These are phyloP conservation scores for Tolypocladium capitatum DNA, from an alignment of 2,329 filamentous ascomycete genomes.

Conservation along the genomic window DNA sequence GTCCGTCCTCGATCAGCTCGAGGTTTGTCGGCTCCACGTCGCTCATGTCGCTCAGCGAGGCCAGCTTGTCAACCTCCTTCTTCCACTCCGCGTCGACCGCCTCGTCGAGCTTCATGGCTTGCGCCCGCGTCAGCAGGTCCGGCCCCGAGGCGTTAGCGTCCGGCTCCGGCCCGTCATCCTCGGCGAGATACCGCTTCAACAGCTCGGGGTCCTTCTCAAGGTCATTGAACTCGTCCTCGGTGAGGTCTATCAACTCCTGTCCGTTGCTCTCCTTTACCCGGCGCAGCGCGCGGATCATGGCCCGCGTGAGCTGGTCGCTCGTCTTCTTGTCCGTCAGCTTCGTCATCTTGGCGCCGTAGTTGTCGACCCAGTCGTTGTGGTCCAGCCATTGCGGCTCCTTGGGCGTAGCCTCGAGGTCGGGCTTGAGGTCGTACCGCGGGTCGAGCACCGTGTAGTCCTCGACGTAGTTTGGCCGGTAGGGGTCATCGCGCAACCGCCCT, in stretches of 20 bases:
- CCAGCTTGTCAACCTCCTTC: conserved; percentile 23
- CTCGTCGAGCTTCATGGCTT: conserved; percentile 24
- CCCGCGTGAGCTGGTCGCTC: conserved; percentile 26
- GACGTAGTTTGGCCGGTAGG: conserved; percentile 59
- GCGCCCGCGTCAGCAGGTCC: conserved; percentile 18
- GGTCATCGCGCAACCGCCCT: conserved; percentile 57
- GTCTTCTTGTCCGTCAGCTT: conserved; percentile 28
- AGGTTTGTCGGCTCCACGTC: conserved; percentile 20
- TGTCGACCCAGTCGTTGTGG: conserved; percentile 43
- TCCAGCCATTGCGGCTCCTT: conserved; percentile 44
- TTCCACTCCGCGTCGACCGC: conserved; percentile 22
- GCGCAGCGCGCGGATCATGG: conserved; percentile 27
- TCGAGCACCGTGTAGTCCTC: conserved; percentile 72
- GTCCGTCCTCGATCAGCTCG: conserved; percentile 23
- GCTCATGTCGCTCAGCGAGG: conserved; percentile 14
- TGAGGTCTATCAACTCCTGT: conserved; percentile 33
- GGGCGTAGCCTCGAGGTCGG: conserved; percentile 32
- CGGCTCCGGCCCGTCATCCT: conserved; percentile 14
- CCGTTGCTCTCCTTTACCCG: conserved; percentile 28
- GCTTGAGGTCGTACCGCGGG: conserved; percentile 63
- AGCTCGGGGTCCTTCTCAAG: conserved; percentile 26
- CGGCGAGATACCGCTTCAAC: conserved; percentile 22
- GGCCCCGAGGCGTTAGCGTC: conserved; percentile 12
- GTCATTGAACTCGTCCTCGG: conserved; percentile 31
- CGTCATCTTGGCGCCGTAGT: conserved; percentile 38